Base-by-base conservation (phyloP, 1,284 basidiomycete species). In the Cutaneotrichosporon mucoides region DNA sequence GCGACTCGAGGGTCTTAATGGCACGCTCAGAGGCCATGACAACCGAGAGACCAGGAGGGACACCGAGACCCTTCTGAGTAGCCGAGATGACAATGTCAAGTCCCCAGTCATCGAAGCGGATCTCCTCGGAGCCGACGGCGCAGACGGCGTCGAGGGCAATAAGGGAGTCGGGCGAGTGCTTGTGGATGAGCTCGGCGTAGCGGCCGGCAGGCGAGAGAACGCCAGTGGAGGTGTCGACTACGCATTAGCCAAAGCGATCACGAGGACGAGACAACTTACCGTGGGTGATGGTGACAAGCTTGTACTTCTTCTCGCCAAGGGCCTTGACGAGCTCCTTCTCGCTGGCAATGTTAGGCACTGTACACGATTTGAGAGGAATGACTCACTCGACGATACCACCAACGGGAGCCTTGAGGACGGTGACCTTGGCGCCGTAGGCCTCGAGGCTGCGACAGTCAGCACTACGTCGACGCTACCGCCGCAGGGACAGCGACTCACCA, bases 121-220 rank as follows among this genome's bases (percentile, higher is more conserved):
- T 95, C 78, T 98, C 92, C 77, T 99, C 95, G 67, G 89, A 93
- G 0, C 90, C 95, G 11, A 98, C 93, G 6, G 92, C 88, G 81
- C 96, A 99, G 36, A 99, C 96, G 45, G 86, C 92, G 74, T 99
- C 95, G 59, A 95, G 81, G 16, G 92, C 82, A 56, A 97, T 88
- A 62, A 99, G 82, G 1, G 93, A 90, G 38, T 91, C 85, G 4
- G 96, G 95, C 3, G 90, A 92, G 67, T 90, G 83, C 49, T 83
- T 82, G 70, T 83, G 84, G 57, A 95, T 89, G 5, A 87, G 82
- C 65, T 86, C 85, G 24, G 87, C 86, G 67, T 98, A 85, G 42
- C 83, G 84, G 72, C 89, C 87, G 50, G 89, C 88, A 70, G 95
- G 84, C 35, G 91, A 91, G 47, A 99, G 84, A 10, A 99, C 95